Base-by-base conservation (phyloP, 306 rosid genomes). In the Acacia crassicarpa region DNA sequence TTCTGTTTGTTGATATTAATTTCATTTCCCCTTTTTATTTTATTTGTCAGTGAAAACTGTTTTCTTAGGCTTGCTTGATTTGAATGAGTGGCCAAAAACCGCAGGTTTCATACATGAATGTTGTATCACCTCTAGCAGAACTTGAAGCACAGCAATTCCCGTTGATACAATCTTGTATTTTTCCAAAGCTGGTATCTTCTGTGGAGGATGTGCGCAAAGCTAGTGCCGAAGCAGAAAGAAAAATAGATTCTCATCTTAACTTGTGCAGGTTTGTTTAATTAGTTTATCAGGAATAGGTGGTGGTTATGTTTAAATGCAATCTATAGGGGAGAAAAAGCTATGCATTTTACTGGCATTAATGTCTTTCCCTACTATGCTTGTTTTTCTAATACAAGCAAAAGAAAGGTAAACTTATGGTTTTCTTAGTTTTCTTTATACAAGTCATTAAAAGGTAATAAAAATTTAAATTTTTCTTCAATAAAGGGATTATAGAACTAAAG, bases 211-310 rank as follows among this genome's bases (percentile, higher is more conserved):
- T 93, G 77, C 88, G 94, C 67, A 92, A 91, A 87, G 98, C 98
- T 48, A 95, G 98, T 87, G 91, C 89, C 0, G 97, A 93, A 89
- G 99, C 98, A 16, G 99, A 92, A 85, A 89, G 89, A 85, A 93
- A 89, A 87, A 88, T 95, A 72, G 99, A 95, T 82, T 91, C 86
- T 33, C 97, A 95, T 88, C 74, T 84, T 75, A 89, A 86, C 76
- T 17, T 43, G 27, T 93, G 97, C 99, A 95, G 98, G 99, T 95
- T 77, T 45, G 30, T 27, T 80, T 71, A 61, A 11, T 78, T 62
- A 53, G 35, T 80, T 68, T 77, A 38, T 38, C 51, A 19, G 53
- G 68, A n/a, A 58, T 41, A 38, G 13, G 65, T 25, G 41, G 56
- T 58, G 80, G 23, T 41, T 41, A 12, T 19, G 6, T 59, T 43